Conservation (phyloP, 352 stramenopile genomes). For the Phytophthora macrochlamydospora region DNA sequence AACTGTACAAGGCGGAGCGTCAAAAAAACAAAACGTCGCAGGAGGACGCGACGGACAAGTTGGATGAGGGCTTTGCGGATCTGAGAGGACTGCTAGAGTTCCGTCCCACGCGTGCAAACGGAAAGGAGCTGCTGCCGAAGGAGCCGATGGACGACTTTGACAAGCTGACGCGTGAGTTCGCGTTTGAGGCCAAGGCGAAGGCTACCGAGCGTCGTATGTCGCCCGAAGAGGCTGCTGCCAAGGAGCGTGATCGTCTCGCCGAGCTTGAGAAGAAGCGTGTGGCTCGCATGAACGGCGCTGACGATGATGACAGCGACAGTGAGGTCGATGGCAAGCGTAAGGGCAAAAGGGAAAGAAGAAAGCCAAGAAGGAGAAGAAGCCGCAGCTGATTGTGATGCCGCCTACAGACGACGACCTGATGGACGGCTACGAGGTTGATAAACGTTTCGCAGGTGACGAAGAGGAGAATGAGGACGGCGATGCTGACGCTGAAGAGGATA, state of each 20-base stretch:
- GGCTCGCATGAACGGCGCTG: conserved; percentile 94
- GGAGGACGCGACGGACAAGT: conserved; percentile 74
- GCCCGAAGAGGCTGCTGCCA: conserved; percentile 93
- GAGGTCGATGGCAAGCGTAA: conserved; percentile 51
- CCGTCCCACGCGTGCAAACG: conserved; percentile 72
- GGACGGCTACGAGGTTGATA: conserved; percentile 82
- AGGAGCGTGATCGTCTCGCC: conserved; percentile 91
- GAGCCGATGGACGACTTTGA: conserved; percentile 88
- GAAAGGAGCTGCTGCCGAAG: conserved; percentile 66
- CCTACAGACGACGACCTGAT: conserved; percentile 91
- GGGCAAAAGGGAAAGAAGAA: conserved; percentile 55
- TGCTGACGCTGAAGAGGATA: conserved; percentile 53
- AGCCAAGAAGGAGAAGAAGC: conserved; percentile 48
- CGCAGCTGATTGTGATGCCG: conserved; percentile 76
- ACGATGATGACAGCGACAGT: conserved; percentile 69
- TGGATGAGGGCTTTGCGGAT: conserved; percentile 78
- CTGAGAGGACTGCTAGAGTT: conserved; percentile 77
- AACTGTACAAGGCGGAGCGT: conserved; percentile 88
- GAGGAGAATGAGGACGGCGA: conserved; percentile 69
- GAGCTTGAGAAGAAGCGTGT: conserved; percentile 94
- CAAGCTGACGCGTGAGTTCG: conserved; percentile 76
- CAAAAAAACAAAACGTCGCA: conserved; percentile 88
- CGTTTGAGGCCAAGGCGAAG: conserved; percentile 93
- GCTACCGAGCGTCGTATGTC: conserved; percentile 95
- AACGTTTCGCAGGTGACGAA: conserved; percentile 47